Evolutionary conservation across 805 yeast genomes (phyloP), one percentile per base, ranked within the genome.

Genomic region (Lachancea sp.): DNA sequence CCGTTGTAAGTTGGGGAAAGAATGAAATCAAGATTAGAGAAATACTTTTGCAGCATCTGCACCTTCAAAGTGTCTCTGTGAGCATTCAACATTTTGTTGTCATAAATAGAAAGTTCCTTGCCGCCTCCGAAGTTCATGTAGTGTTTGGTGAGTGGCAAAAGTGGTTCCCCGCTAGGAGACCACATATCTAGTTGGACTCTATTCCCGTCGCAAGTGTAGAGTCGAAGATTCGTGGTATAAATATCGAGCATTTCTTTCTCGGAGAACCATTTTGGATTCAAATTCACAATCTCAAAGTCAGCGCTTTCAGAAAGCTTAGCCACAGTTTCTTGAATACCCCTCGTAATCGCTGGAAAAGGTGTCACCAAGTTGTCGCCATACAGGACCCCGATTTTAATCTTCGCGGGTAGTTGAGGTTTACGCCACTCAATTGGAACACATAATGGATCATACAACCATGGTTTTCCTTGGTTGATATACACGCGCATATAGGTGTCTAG

Each of bases 181-280:
- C 83, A 57, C 51, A 75, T 56, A 34, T 67, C 68, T 37, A 70
- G 66, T 53, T 78, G 80, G 43, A 69, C 73, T 45, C 63, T 58
- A 56, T 81, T 83, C 36, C 90, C 90, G 59, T 85, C 94, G 49
- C 77, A 71, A 9, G 69, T 66, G 60, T 80, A 84, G 61, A 80
- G 45, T 1, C 49, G 58, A 7, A 49, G 33, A 29, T 44, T 53
- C 13, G 48, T 37, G 19, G 40, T 43, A 38, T 49, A 46, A 18
- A 53, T 48, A 11, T 47, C 48, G 15, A 42, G 29, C 59, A 55
- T 55, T 15, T 53, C 49, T 23, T 46, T 44, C 29, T 51, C 54
- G 17, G 49, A 33, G 38, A 45, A 50, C 59, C 59, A 55, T 18
- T 41, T 29, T 13, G 48, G 42, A 5, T 47, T 43, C 45, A 65